phyloP scores from a whole-genome alignment of 805 yeast genomes.

The Barnettozyma vustinii region DNA sequence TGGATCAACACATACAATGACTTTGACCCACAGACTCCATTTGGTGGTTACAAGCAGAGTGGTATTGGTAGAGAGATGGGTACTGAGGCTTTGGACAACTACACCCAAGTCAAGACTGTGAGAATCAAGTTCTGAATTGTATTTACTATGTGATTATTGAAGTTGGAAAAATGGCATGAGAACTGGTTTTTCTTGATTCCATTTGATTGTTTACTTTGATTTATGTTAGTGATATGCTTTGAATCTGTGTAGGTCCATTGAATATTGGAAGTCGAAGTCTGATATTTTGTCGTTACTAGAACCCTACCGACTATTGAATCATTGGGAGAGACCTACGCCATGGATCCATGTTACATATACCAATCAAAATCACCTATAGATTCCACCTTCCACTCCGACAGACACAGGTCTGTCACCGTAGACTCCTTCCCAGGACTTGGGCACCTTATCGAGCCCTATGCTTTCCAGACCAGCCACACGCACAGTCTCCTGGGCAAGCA shows the following conservation, averaged over 20 bases:
- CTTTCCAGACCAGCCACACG: constrained; percentile 24
- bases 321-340: too few species aligned
- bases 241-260: too few species aligned
- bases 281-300: too few species aligned
- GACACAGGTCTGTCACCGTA: constrained; percentile 74
- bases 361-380: constrained; percentile 43
- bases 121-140: constrained; percentile 7
- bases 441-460: constrained; percentile 39
- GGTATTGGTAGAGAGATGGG: constrained; percentile 15
- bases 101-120: constrained; percentile 13
- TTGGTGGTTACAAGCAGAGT: constrained; percentile 14
- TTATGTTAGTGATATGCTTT: too few species aligned
- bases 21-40: constrained; percentile 13
- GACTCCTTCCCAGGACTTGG: constrained; percentile 79
- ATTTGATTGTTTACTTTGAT: background rate
- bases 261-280: too few species aligned
- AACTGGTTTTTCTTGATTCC: background rate
- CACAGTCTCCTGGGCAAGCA: constrained; percentile 37
- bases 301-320: too few species aligned
- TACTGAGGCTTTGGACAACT: constrained; percentile 13
- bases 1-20: constrained; percentile 15
- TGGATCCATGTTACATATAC: too few species aligned
- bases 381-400: constrained; percentile 67
- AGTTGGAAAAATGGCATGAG: background rate
- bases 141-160: background rate